Conservation (phyloP, 2,329 filamentous ascomycete genomes). For the Moelleriella libera region DNA sequence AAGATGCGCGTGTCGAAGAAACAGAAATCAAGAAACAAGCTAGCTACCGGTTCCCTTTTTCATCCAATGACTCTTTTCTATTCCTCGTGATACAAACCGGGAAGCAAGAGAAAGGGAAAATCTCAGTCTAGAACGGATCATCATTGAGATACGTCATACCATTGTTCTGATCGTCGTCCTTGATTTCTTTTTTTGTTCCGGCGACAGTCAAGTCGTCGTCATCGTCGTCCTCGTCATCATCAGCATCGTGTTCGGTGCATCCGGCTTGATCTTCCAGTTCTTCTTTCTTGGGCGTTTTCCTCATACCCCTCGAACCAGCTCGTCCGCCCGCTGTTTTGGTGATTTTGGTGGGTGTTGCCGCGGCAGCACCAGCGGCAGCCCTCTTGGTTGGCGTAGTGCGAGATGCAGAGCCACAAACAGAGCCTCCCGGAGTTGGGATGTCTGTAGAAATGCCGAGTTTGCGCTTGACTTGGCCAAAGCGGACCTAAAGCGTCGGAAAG, state of each 20-base stretch:
- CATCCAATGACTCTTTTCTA: no score
- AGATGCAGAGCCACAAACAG: not conserved
- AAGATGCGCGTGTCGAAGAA: no score
- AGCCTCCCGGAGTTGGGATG: slow-evolving; percentile 1
- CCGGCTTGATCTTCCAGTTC: slow-evolving; percentile 7
- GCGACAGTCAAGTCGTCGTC: slow-evolving; percentile 7
- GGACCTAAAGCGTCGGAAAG: slow-evolving; percentile 15
- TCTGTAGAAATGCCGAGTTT: slow-evolving; percentile 25
- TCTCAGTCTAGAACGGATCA: not conserved
- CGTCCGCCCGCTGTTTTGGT: slow-evolving; percentile 13
- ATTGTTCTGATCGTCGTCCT: slow-evolving; percentile 3
- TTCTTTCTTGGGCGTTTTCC: slow-evolving; percentile 3
- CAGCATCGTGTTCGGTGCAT: slow-evolving; percentile 3
- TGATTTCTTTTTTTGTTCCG: slow-evolving; percentile 9
- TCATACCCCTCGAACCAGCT: slow-evolving; percentile 10
- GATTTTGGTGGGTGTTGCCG: slow-evolving; percentile 14
- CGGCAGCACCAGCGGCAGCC: slow-evolving; percentile 6
- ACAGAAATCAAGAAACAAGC: no score
- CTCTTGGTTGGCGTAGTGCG: not conserved
- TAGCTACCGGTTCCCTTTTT: no score
- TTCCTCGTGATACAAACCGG: no score
- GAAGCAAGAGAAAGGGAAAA: no score
- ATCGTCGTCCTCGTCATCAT: slow-evolving; percentile 7
- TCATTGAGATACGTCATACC: not conserved
- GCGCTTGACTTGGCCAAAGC: slow-evolving; percentile 35